Evolutionary conservation across 1,284 basidiomycete species (phyloP), one percentile per base, ranked within the genome.

Genomic region (Cutaneotrichosporon spelunceum): DNA sequence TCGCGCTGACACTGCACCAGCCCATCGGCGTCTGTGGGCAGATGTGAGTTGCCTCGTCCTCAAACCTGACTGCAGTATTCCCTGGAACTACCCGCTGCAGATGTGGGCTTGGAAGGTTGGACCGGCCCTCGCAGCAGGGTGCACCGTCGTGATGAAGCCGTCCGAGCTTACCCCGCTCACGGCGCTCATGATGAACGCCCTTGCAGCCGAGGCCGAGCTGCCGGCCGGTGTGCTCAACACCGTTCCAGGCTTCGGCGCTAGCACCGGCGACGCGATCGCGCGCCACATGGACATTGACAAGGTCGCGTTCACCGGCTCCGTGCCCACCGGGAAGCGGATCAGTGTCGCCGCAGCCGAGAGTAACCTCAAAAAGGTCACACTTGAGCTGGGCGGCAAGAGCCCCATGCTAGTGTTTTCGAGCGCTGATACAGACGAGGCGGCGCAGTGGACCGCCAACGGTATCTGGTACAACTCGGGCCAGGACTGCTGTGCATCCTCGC

Each of bases 91-190:
- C 76, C 93, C 91, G 16, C 88, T 95, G 75, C 85, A 85, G 69
- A 93, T 94, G 91, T 91, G 90, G 87, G 82, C 88, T 10, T 94
- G 92, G 91, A 94, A 94, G 80, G 84, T 93, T 56, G 91, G 87
- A 10, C 93, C 93, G 29, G 93, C 93, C 4, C 84, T 95, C 57
- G 91, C 93, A 8, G 87, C 86, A 47, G 77, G 76, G 26, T 76
- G 75, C 63, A 70, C 69, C 19, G 64, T 78, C 56, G 65, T 78
- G 63, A 74, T 78, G 68, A 78, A 97, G 79, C 90, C 93, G 10
- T 91, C 91, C 36, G 93, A 97, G 79, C 80, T 92, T 60, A 94
- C 92, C 1, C 94, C 93, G 11, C 83, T 97, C 49, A 91, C 92
- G 30, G 91, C 92, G 19, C 83, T 93, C 57, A 70, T 86, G 88